Conservation (phyloP, 192 early-diverging fungal species). For the Dispira parvispora region DNA sequence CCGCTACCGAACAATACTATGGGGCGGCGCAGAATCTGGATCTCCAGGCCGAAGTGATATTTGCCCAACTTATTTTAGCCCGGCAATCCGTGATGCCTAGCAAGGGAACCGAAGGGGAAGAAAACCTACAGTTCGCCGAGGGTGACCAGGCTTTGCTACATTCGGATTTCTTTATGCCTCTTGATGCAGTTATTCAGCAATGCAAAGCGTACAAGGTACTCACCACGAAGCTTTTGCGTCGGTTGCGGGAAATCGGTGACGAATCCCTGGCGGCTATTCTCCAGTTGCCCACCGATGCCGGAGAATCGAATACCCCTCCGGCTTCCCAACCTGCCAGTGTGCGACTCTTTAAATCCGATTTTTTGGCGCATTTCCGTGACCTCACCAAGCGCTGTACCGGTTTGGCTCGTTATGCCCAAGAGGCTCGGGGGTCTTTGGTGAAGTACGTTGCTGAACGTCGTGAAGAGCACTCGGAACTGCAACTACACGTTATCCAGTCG, state of each 20-base stretch:
- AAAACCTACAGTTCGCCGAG: conserved; percentile 8
- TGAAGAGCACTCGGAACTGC: background rate
- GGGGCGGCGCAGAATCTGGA: conserved; percentile 33
- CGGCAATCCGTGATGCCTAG: conserved; percentile 19
- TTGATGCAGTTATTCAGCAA: conserved; percentile 17
- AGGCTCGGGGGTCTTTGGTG: background rate
- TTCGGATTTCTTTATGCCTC: conserved; percentile 19
- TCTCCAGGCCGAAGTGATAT: conserved; percentile 46
- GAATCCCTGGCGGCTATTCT: conserved; percentile 12
- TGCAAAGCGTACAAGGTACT: conserved; percentile 36
- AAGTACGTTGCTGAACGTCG: background rate
- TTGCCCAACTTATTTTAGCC: conserved; percentile 30
- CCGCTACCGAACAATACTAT: conserved; percentile 32
- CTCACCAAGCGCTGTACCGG: background rate
- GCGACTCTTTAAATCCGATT: background rate
- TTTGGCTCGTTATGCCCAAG: conserved; percentile 1
- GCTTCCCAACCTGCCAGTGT: background rate
- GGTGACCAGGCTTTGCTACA: conserved; percentile 15
- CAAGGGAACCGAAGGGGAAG: background rate
- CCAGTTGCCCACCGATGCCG: background rate
- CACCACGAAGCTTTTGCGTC: conserved; percentile 47
- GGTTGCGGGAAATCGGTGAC: conserved; percentile 33
- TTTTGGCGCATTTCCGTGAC: background rate
- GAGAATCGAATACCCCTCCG: background rate
- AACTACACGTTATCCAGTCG: background rate